Percentiles rank a stretch among this genome's conserved stretches.
Conservation (phyloP, 345 rosid species). For the Leavenworthia alabamica region DNA sequence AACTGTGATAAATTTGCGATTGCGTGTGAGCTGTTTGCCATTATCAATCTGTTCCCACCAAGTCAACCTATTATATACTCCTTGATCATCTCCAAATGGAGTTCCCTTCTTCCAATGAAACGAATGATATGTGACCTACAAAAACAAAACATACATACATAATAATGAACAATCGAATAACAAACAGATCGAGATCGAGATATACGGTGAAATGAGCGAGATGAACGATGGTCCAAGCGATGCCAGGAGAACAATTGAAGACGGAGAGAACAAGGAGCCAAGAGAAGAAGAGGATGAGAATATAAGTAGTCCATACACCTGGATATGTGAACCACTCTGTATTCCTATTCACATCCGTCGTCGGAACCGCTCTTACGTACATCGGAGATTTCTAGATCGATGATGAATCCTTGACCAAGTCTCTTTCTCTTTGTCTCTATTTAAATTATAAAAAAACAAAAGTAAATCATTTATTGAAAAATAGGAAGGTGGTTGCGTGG, state of each 20-base stretch:
- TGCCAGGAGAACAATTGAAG: slow-evolving; percentile 62
- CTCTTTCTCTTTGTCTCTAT: neutral
- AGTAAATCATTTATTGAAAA: neutral
- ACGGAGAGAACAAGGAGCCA: slow-evolving; percentile 69
- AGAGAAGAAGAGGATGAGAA: slow-evolving; percentile 60
- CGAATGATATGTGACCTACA: slow-evolving; percentile 61
- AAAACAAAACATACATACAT: too few relatives aligned
- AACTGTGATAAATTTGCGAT: slow-evolving; percentile 67
- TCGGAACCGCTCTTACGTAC: slow-evolving; percentile 63
- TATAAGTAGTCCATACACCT: slow-evolving; percentile 71
- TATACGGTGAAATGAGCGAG: slow-evolving; percentile 54
- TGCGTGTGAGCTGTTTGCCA: slow-evolving; percentile 83
- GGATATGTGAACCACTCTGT: slow-evolving; percentile 94
- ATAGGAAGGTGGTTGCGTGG: slow-evolving; percentile 3
- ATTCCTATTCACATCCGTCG: slow-evolving; percentile 83
- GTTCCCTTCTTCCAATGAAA: slow-evolving; percentile 87
- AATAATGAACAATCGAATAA: too few relatives aligned
- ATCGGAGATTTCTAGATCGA: slow-evolving; percentile 31
- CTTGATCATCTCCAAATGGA: slow-evolving; percentile 72
- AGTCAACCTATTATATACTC: slow-evolving; percentile 60
- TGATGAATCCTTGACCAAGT: neutral
- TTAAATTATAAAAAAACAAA: neutral
- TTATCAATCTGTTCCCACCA: slow-evolving; percentile 85
- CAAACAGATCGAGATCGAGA: neutral
- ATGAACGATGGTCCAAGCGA: slow-evolving; percentile 84